phyloP scores from a whole-genome alignment of 345 rosid species.

The Adansonia digitata region DNA sequence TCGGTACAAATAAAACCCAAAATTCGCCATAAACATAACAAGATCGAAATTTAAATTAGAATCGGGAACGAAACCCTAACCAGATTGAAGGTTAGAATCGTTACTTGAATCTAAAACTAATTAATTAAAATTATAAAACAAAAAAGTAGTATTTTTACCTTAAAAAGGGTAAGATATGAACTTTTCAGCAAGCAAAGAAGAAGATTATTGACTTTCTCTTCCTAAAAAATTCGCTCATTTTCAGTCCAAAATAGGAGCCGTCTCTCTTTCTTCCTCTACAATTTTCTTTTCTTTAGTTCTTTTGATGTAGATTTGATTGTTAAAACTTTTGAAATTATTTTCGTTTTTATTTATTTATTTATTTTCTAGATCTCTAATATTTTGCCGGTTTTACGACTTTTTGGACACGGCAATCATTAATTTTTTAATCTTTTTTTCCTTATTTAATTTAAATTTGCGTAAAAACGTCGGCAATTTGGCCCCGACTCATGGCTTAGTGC shows the following conservation, averaged over 20 bases:
- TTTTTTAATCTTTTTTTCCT: background rate
- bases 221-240: background rate
- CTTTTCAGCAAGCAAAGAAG: background rate
- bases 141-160: background rate
- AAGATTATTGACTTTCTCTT: constrained; percentile 16
- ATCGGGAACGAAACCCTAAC: background rate
- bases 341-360: background rate
- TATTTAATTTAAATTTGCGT: background rate
- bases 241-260: background rate
- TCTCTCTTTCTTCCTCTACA: background rate
- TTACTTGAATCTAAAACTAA: background rate
- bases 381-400: background rate
- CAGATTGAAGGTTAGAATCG: background rate
- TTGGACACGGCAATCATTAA: background rate
- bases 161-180: background rate
- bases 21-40: background rate
- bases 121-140: background rate
- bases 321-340: background rate
- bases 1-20: background rate
- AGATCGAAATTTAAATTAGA: background rate
- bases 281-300: background rate
- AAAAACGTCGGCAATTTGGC: background rate
- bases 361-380: background rate
- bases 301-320: background rate
- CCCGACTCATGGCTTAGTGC: background rate